Evolutionary conservation across 73 alveolate species (phyloP).

Genomic region (Paramecium pentaurelia): DNA sequence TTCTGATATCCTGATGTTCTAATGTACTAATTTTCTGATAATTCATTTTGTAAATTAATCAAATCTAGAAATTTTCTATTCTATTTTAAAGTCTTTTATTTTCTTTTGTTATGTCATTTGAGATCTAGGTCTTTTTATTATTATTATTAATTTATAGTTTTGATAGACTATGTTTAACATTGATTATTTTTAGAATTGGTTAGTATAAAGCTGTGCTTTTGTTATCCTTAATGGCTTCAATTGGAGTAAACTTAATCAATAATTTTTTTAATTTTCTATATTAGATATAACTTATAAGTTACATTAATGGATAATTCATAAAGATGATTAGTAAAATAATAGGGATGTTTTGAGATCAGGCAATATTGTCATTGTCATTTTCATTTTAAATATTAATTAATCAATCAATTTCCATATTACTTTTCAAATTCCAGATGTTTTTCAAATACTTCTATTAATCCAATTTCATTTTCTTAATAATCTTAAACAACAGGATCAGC

Average conservation of each 20-base stretch:
- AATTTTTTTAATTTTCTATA: background rate
- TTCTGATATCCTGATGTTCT: background rate
- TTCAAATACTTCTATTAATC: slow-evolving; percentile 24
- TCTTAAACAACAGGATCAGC: background rate
- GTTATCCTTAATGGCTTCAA: background rate
- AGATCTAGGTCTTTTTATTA: background rate
- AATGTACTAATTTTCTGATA: background rate
- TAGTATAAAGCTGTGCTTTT: background rate
- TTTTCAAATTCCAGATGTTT: slow-evolving; percentile 45
- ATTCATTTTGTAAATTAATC: background rate
- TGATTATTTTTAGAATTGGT: background rate
- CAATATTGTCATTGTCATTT: background rate
- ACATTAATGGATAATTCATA: background rate
- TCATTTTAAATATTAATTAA: background rate
- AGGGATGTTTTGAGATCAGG: background rate
- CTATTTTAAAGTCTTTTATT: background rate
- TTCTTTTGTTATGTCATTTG: background rate
- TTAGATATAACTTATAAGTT: background rate
- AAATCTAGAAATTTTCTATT: background rate
- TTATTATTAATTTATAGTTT: background rate
- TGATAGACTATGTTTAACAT: background rate
- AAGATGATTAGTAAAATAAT: background rate
- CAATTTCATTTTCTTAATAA: slow-evolving; percentile 23
- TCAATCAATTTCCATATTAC: slow-evolving; percentile 3
- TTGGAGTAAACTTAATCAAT: background rate